Conservation (phyloP, 805 yeast species). For the Tetrapisispora phaffii region DNA sequence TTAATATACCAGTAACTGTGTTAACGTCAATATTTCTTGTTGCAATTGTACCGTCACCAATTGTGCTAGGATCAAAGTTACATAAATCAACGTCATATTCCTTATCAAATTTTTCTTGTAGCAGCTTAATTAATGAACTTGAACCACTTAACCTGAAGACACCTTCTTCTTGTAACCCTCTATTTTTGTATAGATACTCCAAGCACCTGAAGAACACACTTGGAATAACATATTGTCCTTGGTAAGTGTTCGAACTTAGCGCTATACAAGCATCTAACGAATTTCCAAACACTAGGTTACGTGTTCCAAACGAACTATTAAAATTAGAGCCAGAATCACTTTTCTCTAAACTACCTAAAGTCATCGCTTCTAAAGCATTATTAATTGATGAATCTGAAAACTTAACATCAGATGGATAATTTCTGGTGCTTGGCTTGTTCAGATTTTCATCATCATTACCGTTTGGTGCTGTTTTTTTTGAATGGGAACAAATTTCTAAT, state of each 20-base stretch:
- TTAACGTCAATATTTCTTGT: slow-evolving; percentile 49
- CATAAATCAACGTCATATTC: slow-evolving; percentile 61
- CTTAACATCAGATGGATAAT: slow-evolving; percentile 7
- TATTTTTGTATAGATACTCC: slow-evolving; percentile 50
- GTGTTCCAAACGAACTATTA: slow-evolving; percentile 44
- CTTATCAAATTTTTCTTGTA: slow-evolving; percentile 60
- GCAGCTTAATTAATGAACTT: slow-evolving; percentile 57
- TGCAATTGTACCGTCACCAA: not conserved
- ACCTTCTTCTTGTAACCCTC: slow-evolving; percentile 79
- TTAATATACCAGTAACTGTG: slow-evolving; percentile 77
- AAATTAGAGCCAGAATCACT: not conserved
- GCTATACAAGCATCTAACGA: slow-evolving; percentile 44
- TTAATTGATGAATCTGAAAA: slow-evolving; percentile 20
- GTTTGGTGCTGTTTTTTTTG: slow-evolving; percentile 27
- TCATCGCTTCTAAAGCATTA: slow-evolving; percentile 26
- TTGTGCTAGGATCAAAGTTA: slow-evolving; percentile 11
- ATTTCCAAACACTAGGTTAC: slow-evolving; percentile 47
- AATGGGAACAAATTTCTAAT: slow-evolving; percentile 56
- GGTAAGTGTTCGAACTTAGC: slow-evolving; percentile 38
- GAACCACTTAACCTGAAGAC: slow-evolving; percentile 86
- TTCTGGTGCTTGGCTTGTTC: no score
- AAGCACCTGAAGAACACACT: slow-evolving; percentile 72
- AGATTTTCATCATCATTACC: not conserved
- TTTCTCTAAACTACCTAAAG: slow-evolving; percentile 7
- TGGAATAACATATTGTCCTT: slow-evolving; percentile 41